Evolutionary conservation across 257 asterid genomes (phyloP), one percentile per base, ranked within the genome.

Genomic region (Plantago elongata): DNA sequence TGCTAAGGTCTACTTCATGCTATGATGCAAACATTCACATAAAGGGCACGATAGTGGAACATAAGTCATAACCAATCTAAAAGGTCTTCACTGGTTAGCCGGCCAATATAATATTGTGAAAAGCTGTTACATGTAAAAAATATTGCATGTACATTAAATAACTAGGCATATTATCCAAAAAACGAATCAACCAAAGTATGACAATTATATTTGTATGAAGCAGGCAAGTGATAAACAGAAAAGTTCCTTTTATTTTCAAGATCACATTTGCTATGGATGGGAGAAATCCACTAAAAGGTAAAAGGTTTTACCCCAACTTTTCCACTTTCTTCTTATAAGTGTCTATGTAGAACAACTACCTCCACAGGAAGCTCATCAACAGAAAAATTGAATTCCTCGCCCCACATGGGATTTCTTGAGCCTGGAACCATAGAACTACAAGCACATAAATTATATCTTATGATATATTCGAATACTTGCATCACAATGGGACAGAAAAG

Each of bases 341-440:
- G 52, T 62, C 54, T 27, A 66, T 62, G 63, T 55, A 57, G 68
- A 73, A 34, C 64, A 57, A 51, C 63, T 75, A 92, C 99, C 97
- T 84, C 75, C 13, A 78, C 90, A 61, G 96, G 97, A 78, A 92
- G 95, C 75, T 83, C 83, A 22, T 86, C 94, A 55, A 83, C 89
- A 57, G 84, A 76, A 80, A 89, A 92, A 76, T 87, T 81, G 80
- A 89, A 92, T 74, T 87, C 96, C 78, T 92, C 99, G 67, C 85
- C 89, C 99, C 99, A 92, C 79, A 85, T 77, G 61, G 99, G 99
- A 79, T 92, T 92, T 84, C 97, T 83, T 66, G 99, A 86, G 73
- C 95, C 88, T 72, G 96, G 95, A 74, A 92, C 87, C 96, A 92
- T 84, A 70, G 99, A 92, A 78, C 99, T 92, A 72, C 79, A 80